Conservation (phyloP, 2,329 filamentous ascomycete species). For the Gliomastix tumulicola region DNA sequence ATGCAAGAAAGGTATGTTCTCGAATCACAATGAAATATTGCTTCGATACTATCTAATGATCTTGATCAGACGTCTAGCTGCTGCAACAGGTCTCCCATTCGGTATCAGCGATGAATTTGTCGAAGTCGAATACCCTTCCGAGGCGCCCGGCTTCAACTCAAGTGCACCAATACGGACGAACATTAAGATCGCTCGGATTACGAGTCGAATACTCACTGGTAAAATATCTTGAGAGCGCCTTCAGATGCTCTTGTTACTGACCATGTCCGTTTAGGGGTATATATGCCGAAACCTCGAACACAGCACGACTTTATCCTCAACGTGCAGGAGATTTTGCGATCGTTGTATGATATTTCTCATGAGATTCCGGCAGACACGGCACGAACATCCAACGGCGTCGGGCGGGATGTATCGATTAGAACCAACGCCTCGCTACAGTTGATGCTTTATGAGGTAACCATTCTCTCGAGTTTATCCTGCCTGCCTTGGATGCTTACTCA, state of each 20-base stretch:
- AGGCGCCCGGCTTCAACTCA: not conserved
- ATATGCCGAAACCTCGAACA: not conserved
- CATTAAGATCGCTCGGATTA: not conserved
- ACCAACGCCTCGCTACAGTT: not conserved
- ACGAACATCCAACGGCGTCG: not conserved
- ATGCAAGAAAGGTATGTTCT: not conserved
- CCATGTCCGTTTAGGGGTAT: not conserved
- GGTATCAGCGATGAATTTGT: not conserved
- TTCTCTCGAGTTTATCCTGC: too few relatives aligned
- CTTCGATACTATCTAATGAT: not conserved
- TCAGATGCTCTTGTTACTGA: too few relatives aligned
- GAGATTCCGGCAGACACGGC: not conserved
- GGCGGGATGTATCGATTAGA: not conserved
- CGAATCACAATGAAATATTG: not conserved
- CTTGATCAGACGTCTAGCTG: not conserved
- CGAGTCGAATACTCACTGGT: not conserved
- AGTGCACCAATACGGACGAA: not conserved
- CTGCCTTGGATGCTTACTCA: not conserved
- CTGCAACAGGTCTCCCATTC: not conserved
- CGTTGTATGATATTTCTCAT: not conserved
- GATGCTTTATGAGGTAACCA: not conserved
- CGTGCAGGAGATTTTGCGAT: not conserved
- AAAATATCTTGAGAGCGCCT: too few relatives aligned
- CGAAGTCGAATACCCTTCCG: not conserved
- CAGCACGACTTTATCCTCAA: not conserved